A percentile compares a stretch with the other conserved stretches of the same genome.
phyloP scores from a whole-genome alignment of 202 grass and related monocot genomes.

The Musa balbisiana region DNA sequence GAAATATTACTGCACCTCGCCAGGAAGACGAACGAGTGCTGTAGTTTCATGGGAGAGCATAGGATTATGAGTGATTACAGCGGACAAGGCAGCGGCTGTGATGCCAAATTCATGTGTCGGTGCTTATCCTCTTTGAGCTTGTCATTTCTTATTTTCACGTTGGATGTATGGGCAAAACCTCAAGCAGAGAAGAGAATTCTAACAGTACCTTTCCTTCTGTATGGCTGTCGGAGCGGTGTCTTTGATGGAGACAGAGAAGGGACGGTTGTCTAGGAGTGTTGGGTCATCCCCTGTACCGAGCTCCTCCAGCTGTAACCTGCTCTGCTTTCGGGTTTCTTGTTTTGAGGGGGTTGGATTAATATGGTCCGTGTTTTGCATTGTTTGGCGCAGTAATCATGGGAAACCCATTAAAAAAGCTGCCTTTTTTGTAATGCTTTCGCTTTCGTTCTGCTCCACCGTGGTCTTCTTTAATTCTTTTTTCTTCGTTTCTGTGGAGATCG shows the following conservation, averaged over 20 bases:
- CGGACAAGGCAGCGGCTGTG: not conserved
- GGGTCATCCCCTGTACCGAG: too few relatives aligned
- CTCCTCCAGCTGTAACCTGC: not conserved
- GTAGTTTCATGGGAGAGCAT: too few relatives aligned
- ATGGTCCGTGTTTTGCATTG: too few relatives aligned
- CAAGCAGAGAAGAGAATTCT: not conserved
- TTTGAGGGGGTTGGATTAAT: not conserved
- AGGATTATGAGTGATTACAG: too few relatives aligned
- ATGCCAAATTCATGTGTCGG: not conserved
- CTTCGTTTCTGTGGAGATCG: constrained; percentile 1
- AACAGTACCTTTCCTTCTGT: too few relatives aligned
- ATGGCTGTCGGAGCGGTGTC: not conserved
- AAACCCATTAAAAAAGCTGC: constrained; percentile 4
- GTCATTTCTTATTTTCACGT: too few relatives aligned
- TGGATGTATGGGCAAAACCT: not conserved
- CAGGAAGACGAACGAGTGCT: too few relatives aligned
- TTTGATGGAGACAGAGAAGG: not conserved
- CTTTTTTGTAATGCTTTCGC: not conserved
- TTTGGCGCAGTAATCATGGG: not conserved
- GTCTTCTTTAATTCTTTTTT: not conserved
- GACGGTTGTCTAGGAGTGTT: not conserved
- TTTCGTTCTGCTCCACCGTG: not conserved
- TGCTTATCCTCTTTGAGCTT: not conserved
- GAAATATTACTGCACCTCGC: too few relatives aligned
- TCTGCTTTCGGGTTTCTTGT: not conserved